Percentiles rank a stretch among this genome's conserved stretches.
Conservation (phyloP, 768 basidiomycete species). For the Rhodotorula taiwanensis region DNA sequence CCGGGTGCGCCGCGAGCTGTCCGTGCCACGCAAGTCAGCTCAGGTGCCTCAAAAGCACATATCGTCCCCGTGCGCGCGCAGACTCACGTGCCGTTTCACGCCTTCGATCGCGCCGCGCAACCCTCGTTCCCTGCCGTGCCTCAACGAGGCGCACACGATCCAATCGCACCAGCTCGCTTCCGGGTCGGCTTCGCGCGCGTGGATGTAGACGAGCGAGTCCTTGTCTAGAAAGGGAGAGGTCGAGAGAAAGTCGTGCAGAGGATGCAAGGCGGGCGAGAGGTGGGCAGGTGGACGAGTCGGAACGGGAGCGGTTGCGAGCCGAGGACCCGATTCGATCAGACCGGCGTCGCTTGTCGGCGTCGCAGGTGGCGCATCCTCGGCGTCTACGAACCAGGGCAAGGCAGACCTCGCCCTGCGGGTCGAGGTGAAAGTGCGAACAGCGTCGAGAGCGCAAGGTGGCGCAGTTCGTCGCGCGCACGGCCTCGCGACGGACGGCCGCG, state of each 20-base stretch:
- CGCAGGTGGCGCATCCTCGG: constrained; percentile 1
- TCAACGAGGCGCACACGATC: constrained; percentile 33
- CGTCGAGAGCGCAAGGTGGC: neutral
- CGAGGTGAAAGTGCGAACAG: neutral
- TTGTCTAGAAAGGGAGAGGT: constrained; percentile 37
- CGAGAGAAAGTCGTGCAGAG: constrained; percentile 33
- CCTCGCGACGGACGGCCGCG: too few species aligned
- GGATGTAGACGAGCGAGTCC: constrained; percentile 33
- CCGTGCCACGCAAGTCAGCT: neutral
- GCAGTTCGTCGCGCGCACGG: too few species aligned
- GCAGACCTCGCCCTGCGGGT: neutral
- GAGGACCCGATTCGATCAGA: neutral
- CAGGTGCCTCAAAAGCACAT: too few species aligned
- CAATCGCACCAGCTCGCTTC: constrained; percentile 37
- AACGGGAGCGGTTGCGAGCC: constrained; percentile 15
- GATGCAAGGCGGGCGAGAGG: constrained; percentile 23
- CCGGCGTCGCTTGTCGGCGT: neutral
- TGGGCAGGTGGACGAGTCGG: constrained; percentile 29
- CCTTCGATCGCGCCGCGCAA: constrained; percentile 36
- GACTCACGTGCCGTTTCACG: constrained; percentile 30
- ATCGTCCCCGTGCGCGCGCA: too few species aligned
- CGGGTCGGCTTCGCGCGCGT: constrained; percentile 34
- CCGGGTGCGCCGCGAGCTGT: constrained; percentile 27
- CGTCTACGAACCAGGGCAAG: constrained; percentile 36
- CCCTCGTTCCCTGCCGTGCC: constrained; percentile 35